Evolutionary conservation across 2,329 filamentous ascomycete genomes (phyloP).

Genomic region (Fusarium subtropicale): DNA sequence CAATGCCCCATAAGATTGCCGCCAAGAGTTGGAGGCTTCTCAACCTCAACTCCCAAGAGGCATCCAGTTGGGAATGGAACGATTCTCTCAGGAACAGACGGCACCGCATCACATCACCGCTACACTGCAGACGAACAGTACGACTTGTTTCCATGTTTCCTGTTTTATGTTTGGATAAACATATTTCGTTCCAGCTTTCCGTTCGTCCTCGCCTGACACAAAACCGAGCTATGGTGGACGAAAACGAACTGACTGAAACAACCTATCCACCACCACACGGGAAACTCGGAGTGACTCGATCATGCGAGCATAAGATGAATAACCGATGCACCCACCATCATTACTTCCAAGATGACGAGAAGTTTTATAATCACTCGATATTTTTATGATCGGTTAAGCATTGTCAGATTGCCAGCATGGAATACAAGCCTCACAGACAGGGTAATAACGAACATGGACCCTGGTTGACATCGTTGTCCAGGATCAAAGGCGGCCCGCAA

Average conservation of each 20-base stretch:
- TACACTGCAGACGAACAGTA: slow-evolving; percentile 22
- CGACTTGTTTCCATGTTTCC: slow-evolving; percentile 18
- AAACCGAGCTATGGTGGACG: slow-evolving; percentile 6
- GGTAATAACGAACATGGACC: slow-evolving; percentile 8
- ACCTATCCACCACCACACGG: slow-evolving; percentile 16
- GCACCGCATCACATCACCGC: slow-evolving; percentile 1
- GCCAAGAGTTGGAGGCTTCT: slow-evolving; percentile 27
- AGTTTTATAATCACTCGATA: not conserved
- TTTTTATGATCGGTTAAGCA: slow-evolving; percentile 19
- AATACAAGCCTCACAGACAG: slow-evolving; percentile 13
- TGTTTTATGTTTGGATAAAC: slow-evolving; percentile 37
- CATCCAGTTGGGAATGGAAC: slow-evolving; percentile 27
- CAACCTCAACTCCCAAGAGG: slow-evolving; percentile 33
- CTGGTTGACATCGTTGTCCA: slow-evolving; percentile 38
- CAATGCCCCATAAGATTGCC: slow-evolving; percentile 38
- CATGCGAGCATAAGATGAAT: slow-evolving; percentile 22
- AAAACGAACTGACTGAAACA: slow-evolving; percentile 42
- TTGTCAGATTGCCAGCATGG: slow-evolving; percentile 28
- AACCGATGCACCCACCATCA: slow-evolving; percentile 8
- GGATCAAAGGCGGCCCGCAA: slow-evolving; percentile 37
- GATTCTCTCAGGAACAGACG: slow-evolving; percentile 15
- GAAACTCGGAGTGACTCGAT: slow-evolving; percentile 18
- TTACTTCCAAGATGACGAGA: slow-evolving; percentile 8
- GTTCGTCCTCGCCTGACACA: slow-evolving; percentile 35
- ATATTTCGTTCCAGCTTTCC: slow-evolving; percentile 10